Evolutionary conservation across 345 rosid genomes (phyloP).

Genomic region (Eucalyptus brandiana): DNA sequence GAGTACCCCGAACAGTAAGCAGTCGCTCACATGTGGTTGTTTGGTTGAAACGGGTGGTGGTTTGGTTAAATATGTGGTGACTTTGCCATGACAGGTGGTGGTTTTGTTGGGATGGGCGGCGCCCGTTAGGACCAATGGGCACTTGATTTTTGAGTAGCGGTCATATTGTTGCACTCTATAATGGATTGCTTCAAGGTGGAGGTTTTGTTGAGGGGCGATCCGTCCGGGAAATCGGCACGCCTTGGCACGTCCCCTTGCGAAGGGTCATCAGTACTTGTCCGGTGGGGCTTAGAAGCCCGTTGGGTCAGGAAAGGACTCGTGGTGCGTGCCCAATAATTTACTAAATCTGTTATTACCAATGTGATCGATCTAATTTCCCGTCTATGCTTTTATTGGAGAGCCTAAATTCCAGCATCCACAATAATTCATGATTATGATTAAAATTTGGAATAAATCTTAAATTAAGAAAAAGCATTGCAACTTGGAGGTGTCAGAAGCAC

Average conservation of each 20-base stretch:
- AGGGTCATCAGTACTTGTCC: neutral
- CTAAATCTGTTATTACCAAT: neutral
- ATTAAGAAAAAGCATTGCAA: neutral
- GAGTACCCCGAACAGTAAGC: neutral
- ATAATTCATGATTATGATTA: neutral
- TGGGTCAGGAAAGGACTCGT: neutral
- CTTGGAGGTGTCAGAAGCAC: neutral
- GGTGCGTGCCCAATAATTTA: neutral
- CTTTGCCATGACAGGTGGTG: neutral
- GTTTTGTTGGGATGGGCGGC: neutral
- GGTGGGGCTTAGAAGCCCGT: neutral
- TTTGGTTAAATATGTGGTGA: neutral
- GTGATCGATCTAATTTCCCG: neutral
- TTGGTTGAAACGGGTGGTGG: neutral
- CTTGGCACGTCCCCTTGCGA: neutral
- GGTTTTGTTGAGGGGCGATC: neutral
- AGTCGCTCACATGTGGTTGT: neutral
- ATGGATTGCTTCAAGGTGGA: neutral
- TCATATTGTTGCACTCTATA: neutral
- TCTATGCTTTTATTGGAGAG: neutral
- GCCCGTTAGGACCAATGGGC: neutral
- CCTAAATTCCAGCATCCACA: neutral
- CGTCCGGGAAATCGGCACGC: neutral
- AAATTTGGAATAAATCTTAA: neutral
- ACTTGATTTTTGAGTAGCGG: neutral